A percentile compares a stretch with the other conserved stretches of the same genome.
Conservation (phyloP, 345 rosid genomes). For the Corchorus capsularis region DNA sequence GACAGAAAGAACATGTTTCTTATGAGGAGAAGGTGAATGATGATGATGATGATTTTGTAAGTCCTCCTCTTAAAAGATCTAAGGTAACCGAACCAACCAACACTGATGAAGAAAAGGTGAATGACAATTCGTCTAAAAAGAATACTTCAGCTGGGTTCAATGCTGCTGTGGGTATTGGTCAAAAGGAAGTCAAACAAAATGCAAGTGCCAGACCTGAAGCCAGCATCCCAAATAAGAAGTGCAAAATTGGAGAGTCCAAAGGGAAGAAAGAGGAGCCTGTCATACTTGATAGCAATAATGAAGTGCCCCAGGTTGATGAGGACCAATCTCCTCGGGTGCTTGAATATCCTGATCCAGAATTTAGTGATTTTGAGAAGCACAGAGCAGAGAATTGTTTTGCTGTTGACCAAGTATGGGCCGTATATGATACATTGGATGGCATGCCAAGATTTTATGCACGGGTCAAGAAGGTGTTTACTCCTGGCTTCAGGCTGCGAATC, state of each 20-base stretch:
- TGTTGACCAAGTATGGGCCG: conserved; percentile 78
- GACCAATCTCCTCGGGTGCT: conserved; percentile 7
- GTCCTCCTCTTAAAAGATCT: conserved; percentile 37
- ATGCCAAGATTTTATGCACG: conserved; percentile 86
- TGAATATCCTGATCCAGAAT: conserved; percentile 69
- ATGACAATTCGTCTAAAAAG: conserved; percentile 26
- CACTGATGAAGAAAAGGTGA: conserved; percentile 20
- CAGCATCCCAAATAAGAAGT: conserved; percentile 26
- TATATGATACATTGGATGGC: conserved; percentile 70
- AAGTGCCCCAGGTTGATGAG: conserved; percentile 22
- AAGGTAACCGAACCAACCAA: conserved; percentile 27
- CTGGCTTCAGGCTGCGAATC: conserved; percentile 59
- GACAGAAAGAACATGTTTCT: conserved; percentile 46
- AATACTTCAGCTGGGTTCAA: conserved; percentile 33
- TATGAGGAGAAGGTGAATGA: conserved; percentile 32
- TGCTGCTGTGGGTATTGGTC: conserved; percentile 20
- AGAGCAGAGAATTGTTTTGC: conserved; percentile 52
- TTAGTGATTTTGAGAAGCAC: conserved; percentile 59
- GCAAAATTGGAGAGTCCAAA: conserved; percentile 24
- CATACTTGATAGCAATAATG: conserved; percentile 20
- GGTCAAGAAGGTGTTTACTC: conserved; percentile 52
- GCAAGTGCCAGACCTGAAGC: conserved; percentile 34
- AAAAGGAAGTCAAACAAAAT: conserved; percentile 28
- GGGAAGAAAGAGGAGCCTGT: conserved; percentile 32
- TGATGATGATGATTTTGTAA: conserved; percentile 37